Evolutionary conservation across 2,329 filamentous ascomycete species (phyloP), one percentile per base, ranked within the genome.

Genomic region (Hypoxylon sp.): DNA sequence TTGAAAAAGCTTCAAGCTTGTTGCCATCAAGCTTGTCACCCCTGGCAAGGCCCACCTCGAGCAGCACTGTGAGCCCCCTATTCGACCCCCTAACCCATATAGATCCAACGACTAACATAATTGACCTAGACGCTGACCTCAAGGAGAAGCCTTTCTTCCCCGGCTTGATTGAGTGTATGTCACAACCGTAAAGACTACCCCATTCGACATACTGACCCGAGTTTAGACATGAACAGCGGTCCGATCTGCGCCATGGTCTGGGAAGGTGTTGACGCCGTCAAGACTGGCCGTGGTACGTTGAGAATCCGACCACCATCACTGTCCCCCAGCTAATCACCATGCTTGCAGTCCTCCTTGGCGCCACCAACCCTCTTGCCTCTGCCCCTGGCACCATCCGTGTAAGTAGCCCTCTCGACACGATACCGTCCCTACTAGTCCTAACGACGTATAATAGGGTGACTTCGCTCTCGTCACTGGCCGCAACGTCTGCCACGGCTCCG

Each of bases 401-500:
- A 64, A 64, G 93, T 82, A 53, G 17, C 41, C 39, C 22, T 39
- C 39, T 47, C 91, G 94, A 86, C 93, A 81, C 81, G 1, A 13
- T 13, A 11, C 48, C 19, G 34, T 24, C 4, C 5, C 10, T 0
- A 52, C 11, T 2, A 11, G 20, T 53, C 10, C 55, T 49, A 56
- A 59, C 46, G 39, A 22, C n/a, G 22, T n/a, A 43, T 3, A 19
- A 37, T 6, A 67, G 65, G 88, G 89, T 79, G 91, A 94, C 85
- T 93, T 81, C 79, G 90, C 91, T 79, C 91, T 94, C 74, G 89
- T 93, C 76, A 90, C 93, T 79, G 95, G 95, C 84, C 93, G 94
- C 82, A 99, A 99, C 87, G 93, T 98, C 85, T 98, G 94, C 92
- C 95, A 99, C 90, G 95, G 95, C 80, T 97, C 93, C 82, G 95